Evolutionary conservation across 805 yeast species (phyloP), one percentile per base, ranked within the genome.

Genomic region (Hanseniaspora lachancei): DNA sequence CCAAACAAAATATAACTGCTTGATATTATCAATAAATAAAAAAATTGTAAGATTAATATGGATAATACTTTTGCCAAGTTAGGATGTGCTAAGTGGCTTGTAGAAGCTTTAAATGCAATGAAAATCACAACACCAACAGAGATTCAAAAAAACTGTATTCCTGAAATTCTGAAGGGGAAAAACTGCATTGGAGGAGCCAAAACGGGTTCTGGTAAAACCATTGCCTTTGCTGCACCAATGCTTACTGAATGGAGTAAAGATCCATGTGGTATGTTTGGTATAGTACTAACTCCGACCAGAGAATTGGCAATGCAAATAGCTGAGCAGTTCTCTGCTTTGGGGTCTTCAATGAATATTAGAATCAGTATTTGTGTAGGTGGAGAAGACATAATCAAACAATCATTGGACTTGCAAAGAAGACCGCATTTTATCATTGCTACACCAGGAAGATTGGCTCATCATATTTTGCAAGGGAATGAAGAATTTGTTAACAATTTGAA

Each of bases 171-270:
- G 40, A 74, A 74, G 43, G 97, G 77, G 43, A 61, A 82, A 61
- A 96, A 89, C 67, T 89, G 96, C 70, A 91, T 93, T 53, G 99
- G 98, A 52, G 98, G 98, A 44, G 98, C 98, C 35, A 86, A 86
- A 68, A 93, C 98, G 0, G 98, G 98, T 70, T 84, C 95, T 18
- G 98, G 98, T 77, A 93, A 93, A 67, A 93, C 98, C 1, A 81
- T 93, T 23, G 96, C 97, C 0, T 93, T 93, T 75, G 97, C 91
- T 0, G 95, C 88, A n/a, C 98, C 98, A 2, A 91, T 93, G 87
- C 73, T 93, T 56, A 80, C 95, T 0, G 77, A 84, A 64, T 93
- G 97, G 96, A 86, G 97, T 0, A 85, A 83, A 61, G 97, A 93
- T 66, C 98, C 98, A 1, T 78, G 78, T 68, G 98, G 97, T 1